These are phyloP conservation scores for Exidia glandulosa DNA, from an alignment of 768 basidiomycete species.

Conservation along the genomic window DNA sequence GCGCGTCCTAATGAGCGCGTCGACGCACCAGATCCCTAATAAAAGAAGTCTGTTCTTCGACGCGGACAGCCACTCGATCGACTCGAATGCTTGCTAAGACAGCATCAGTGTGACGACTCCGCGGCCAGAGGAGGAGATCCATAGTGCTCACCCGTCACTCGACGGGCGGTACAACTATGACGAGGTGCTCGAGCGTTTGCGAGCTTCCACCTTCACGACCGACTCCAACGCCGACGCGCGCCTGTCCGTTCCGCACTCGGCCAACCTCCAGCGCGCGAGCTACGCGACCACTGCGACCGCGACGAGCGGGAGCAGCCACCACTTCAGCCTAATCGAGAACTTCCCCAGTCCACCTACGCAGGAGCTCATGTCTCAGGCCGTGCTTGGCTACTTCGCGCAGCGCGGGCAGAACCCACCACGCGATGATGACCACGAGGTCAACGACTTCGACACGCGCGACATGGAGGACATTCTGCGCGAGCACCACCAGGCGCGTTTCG, in stretches of 20 bases:
- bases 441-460: neutral
- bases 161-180: neutral
- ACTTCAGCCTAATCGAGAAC: neutral
- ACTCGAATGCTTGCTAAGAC: too few relatives aligned
- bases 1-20: too few relatives aligned
- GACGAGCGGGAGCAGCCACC: too few relatives aligned
- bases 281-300: neutral
- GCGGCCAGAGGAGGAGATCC: neutral
- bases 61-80: too few relatives aligned
- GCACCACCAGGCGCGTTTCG: neutral
- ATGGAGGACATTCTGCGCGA: neutral
- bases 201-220: too few relatives aligned
- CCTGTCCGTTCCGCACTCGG: neutral
- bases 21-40: too few relatives aligned
- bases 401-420: neutral
- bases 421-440: neutral
- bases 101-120: neutral
- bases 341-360: neutral
- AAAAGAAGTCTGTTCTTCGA: too few relatives aligned
- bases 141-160: neutral
- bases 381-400: neutral
- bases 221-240: neutral
- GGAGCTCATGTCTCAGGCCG: neutral
- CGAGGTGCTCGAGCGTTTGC: too few relatives aligned
- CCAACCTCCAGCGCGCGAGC: neutral